Conservation (phyloP, 1,284 basidiomycete species). For the Ceratobasidium papillatum region DNA sequence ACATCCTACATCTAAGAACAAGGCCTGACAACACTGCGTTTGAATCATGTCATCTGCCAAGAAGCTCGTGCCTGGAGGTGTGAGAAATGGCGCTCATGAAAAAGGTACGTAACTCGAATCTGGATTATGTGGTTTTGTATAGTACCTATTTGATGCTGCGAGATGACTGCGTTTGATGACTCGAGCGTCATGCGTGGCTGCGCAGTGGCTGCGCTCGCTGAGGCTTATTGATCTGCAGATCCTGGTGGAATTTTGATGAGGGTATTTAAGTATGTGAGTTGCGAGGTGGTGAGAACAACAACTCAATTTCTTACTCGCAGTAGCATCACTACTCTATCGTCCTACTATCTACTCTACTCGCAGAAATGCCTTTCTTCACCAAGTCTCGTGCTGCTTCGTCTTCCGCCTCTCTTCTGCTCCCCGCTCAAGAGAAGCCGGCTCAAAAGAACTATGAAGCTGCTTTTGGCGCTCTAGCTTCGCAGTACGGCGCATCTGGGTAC, state of each 20-base stretch:
- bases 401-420: slow-evolving; percentile 10
- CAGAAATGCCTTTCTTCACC: slow-evolving; percentile 30
- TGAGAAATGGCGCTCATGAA: neutral
- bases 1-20: neutral
- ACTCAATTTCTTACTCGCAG: neutral
- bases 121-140: neutral
- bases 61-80: neutral
- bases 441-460: slow-evolving; percentile 30
- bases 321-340: neutral
- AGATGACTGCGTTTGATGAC: neutral
- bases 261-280: too few relatives aligned
- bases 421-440: slow-evolving; percentile 22
- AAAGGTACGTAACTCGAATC: neutral
- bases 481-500: slow-evolving; percentile 24
- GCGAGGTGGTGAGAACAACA: neutral
- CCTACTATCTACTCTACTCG: slow-evolving; percentile 15
- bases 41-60: neutral
- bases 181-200: slow-evolving; percentile 19
- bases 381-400: slow-evolving; percentile 21
- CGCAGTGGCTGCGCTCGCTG: slow-evolving; percentile 33
- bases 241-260: neutral
- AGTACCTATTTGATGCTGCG: slow-evolving; percentile 3
- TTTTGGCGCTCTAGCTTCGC: slow-evolving; percentile 31
- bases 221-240: neutral
- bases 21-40: neutral